phyloP scores from a whole-genome alignment of 805 yeast genomes.

The Torulaspora microellipsoides region DNA sequence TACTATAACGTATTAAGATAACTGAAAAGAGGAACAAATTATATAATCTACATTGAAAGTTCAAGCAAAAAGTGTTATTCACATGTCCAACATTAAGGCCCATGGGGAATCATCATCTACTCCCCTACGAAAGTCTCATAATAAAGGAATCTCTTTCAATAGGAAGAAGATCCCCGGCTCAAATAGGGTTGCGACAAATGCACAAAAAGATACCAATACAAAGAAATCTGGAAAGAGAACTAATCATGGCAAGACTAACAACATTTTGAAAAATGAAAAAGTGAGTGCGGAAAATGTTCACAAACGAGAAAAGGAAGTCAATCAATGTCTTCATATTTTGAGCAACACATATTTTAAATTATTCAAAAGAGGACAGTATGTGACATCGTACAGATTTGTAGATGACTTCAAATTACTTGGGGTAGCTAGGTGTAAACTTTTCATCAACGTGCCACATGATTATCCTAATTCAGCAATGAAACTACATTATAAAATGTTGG shows the following conservation, averaged over 20 bases:
- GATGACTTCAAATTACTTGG: constrained; percentile 6
- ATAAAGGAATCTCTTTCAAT: too few relatives aligned
- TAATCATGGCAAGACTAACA: not conserved
- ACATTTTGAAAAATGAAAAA: not conserved
- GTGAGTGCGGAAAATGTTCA: constrained; percentile 1
- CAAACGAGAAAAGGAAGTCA: constrained; percentile 18
- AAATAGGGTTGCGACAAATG: too few relatives aligned
- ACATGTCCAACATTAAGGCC: too few relatives aligned
- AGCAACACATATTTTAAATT: constrained; percentile 19
- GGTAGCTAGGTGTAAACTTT: constrained; percentile 9
- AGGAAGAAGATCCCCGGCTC: too few relatives aligned
- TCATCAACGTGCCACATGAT: constrained; percentile 21
- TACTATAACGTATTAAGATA: too few relatives aligned
- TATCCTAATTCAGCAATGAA: constrained; percentile 27
- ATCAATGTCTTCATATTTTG: constrained; percentile 18
- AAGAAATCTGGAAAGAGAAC: not conserved
- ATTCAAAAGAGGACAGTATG: constrained; percentile 20
- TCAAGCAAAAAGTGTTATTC: too few relatives aligned
- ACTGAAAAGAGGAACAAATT: too few relatives aligned
- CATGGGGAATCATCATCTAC: too few relatives aligned
- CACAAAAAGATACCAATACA: too few relatives aligned
- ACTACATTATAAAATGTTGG: constrained; percentile 9
- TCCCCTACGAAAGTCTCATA: too few relatives aligned
- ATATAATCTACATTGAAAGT: too few relatives aligned
- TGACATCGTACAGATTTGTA: constrained; percentile 21